Conservation (phyloP, 768 basidiomycete genomes). For the Paxillus involutus region DNA sequence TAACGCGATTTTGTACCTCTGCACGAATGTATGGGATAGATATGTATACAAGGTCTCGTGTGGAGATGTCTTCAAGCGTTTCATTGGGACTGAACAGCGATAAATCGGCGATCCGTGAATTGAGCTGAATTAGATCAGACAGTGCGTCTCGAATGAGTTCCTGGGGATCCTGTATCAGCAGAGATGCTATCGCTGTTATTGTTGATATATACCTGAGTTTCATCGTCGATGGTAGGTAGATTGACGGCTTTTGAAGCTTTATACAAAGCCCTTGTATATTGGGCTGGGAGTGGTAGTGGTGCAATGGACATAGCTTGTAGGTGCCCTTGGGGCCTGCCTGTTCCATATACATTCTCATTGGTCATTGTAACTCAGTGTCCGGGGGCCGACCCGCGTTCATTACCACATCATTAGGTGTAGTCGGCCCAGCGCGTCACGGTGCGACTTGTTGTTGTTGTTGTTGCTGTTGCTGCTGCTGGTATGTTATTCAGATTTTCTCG, state of each 20-base stretch:
- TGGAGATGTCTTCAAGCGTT: constrained; percentile 76
- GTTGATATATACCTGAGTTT: constrained; percentile 42
- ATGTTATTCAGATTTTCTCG: not conserved
- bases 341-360: too few species aligned
- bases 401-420: not conserved
- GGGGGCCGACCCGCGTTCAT: constrained; percentile 11
- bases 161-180: constrained; percentile 37
- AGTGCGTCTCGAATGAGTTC: constrained; percentile 56
- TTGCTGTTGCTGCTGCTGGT: not conserved
- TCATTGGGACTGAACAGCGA: constrained; percentile 86
- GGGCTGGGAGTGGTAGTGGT: constrained; percentile 31
- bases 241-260: constrained; percentile 37
- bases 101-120: constrained; percentile 54
- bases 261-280: constrained; percentile 42
- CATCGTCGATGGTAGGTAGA: constrained; percentile 42
- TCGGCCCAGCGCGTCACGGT: not conserved
- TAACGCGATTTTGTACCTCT: constrained; percentile 62
- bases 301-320: constrained; percentile 12
- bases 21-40: constrained; percentile 67
- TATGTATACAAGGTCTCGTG: constrained; percentile 73
- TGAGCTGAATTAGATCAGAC: constrained; percentile 53
- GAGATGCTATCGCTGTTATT: not conserved
- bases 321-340: constrained; percentile 3
- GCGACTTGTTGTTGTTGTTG: not conserved
- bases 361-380: not conserved